Conservation (phyloP, 176 grass and related monocot species). For the Elaeis guineensis region DNA sequence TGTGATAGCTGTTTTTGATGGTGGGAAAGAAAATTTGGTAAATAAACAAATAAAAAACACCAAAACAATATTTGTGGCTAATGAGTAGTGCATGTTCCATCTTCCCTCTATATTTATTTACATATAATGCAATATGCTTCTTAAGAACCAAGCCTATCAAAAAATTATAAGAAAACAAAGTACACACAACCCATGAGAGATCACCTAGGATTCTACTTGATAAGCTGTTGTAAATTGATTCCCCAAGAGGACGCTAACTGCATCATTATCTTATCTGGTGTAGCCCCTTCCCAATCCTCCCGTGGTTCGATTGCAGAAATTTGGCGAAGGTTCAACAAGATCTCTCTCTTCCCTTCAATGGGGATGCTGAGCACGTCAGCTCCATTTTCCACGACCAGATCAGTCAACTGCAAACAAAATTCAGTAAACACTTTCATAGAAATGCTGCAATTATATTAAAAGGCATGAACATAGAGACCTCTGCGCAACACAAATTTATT, state of each 20-base stretch:
- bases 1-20: too few species aligned
- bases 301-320: constrained; percentile 48
- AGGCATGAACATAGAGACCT: too few species aligned
- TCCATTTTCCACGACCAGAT: constrained; percentile 74
- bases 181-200: constrained; percentile 15
- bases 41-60: too few species aligned
- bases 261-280: constrained; percentile 82
- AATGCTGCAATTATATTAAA: too few species aligned
- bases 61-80: too few species aligned
- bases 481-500: too few species aligned
- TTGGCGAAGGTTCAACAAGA: constrained; percentile 64
- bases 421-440: too few species aligned
- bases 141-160: constrained; percentile 32
- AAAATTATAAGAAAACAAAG: constrained; percentile 39
- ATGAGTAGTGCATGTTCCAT: neutral
- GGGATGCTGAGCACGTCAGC: constrained; percentile 65
- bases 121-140: constrained; percentile 31
- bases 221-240: constrained; percentile 71
- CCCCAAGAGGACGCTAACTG: constrained; percentile 89
- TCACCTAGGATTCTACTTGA: constrained; percentile 31
- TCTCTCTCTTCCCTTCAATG: constrained; percentile 49
- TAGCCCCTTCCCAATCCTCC: constrained; percentile 79
- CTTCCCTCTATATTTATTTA: constrained; percentile 21
- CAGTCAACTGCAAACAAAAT: constrained; percentile 50
- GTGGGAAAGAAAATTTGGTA: too few species aligned